A percentile compares a stretch with the other conserved stretches of the same genome.
Conservation (phyloP, 2,329 filamentous ascomycete genomes). For the Penicillium sp. region DNA sequence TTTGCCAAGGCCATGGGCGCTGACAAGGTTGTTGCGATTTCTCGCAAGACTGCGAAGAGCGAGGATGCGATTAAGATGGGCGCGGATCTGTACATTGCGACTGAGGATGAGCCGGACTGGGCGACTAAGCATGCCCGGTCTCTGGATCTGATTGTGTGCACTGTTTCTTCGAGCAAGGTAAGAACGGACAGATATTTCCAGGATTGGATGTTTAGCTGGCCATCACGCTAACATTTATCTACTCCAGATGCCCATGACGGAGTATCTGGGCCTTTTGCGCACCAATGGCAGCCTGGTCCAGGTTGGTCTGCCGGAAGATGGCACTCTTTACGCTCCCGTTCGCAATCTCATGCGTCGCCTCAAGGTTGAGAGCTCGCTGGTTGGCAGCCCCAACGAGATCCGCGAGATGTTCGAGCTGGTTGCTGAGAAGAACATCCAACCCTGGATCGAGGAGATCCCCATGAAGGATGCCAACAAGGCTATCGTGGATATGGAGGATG, state of each 20-base stretch:
- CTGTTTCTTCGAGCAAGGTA: slow-evolving; percentile 56
- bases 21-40: slow-evolving; percentile 62
- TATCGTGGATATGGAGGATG: slow-evolving; percentile 47
- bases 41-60: slow-evolving; percentile 53
- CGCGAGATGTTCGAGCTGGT: slow-evolving; percentile 49
- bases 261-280: slow-evolving; percentile 63
- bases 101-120: slow-evolving; percentile 59
- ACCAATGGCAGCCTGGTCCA: slow-evolving; percentile 64
- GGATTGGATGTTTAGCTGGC: not conserved
- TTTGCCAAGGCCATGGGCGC: slow-evolving; percentile 72
- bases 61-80: slow-evolving; percentile 59
- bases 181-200: not conserved
- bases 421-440: slow-evolving; percentile 41
- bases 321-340: slow-evolving; percentile 54
- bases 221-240: not conserved
- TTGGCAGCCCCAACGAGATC: slow-evolving; percentile 46
- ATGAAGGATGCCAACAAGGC: slow-evolving; percentile 50
- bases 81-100: slow-evolving; percentile 59
- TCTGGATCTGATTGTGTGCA: slow-evolving; percentile 60
- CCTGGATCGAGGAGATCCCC: slow-evolving; percentile 46
- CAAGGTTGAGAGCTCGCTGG: slow-evolving; percentile 52
- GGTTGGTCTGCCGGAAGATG: slow-evolving; percentile 66
- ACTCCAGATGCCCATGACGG: slow-evolving; percentile 60
- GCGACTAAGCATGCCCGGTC: slow-evolving; percentile 49
- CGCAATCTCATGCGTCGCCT: slow-evolving; percentile 60